Evolutionary conservation across 1,139 yeast species (phyloP).

Genomic region (Fermentozyma sake): DNA sequence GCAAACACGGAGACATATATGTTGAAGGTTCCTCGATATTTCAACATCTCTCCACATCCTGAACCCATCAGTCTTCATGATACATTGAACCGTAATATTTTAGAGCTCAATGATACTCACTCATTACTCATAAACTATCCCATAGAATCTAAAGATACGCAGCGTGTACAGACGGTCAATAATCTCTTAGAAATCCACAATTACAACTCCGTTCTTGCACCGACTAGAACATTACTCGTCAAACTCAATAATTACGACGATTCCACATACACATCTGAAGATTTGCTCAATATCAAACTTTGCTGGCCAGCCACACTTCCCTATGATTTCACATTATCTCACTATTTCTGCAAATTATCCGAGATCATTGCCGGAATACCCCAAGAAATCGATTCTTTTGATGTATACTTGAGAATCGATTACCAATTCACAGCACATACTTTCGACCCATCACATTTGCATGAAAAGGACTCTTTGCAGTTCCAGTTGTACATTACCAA

Average conservation of each 20-base stretch:
- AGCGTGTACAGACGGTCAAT: not conserved
- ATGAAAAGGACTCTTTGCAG: conserved; percentile 13
- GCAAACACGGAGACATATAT: conserved; percentile 40
- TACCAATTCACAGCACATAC: conserved; percentile 25
- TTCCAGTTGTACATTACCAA: conserved; percentile 30
- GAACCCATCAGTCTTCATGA: conserved; percentile 1
- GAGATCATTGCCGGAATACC: conserved; percentile 2
- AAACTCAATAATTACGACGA: conserved; percentile 32
- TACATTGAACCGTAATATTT: conserved; percentile 2
- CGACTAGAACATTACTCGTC: conserved; percentile 20
- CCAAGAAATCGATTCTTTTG: conserved; percentile 14
- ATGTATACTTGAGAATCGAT: conserved; percentile 27
- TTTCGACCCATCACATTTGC: conserved; percentile 11
- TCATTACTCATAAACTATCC: conserved; percentile 27
- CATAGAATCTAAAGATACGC: conserved; percentile 10
- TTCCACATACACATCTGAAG: conserved; percentile 24
- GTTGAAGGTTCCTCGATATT: conserved; percentile 32
- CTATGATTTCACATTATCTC: conserved; percentile 18
- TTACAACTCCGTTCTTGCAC: conserved; percentile 5
- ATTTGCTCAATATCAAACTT: conserved; percentile 30
- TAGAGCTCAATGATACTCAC: conserved; percentile 22
- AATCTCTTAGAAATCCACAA: not conserved
- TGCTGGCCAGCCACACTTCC: conserved; percentile 47
- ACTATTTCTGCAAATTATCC: conserved; percentile 6
- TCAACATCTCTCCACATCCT: conserved; percentile 25